A percentile compares a stretch with the other conserved stretches of the same genome.
phyloP scores from a whole-genome alignment of 805 yeast species.

The Teunomyces funiuensis region DNA sequence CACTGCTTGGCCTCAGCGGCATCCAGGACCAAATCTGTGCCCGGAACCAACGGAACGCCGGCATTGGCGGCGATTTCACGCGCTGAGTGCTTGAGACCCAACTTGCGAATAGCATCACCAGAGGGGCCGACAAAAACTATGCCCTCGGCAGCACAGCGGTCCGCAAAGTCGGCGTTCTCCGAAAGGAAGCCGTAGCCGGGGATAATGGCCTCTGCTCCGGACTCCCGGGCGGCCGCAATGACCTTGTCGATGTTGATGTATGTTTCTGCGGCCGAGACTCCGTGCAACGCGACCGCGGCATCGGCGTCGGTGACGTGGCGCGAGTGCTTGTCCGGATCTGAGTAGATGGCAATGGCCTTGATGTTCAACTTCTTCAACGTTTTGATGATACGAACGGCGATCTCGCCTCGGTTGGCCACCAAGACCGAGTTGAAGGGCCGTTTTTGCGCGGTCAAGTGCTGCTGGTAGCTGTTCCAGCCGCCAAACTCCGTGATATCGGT shows the following conservation, averaged over 20 bases:
- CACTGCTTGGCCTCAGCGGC: constrained; percentile 72
- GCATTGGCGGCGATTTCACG: constrained; percentile 89
- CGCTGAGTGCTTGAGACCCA: constrained; percentile 96
- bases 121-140: constrained; percentile 95
- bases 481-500: constrained; percentile 82
- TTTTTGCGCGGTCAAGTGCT: constrained; percentile 27
- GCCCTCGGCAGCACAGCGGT: constrained; percentile 77
- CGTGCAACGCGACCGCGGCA: constrained; percentile 73
- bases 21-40: constrained; percentile 76
- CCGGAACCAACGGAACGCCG: constrained; percentile 97
- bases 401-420: constrained; percentile 97
- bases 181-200: constrained; percentile 98
- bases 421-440: constrained; percentile 81
- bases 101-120: constrained; percentile 85
- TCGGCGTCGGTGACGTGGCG: constrained; percentile 86
- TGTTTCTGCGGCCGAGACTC: constrained; percentile 86
- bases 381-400: constrained; percentile 90
- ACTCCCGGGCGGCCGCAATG: constrained; percentile 75
- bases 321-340: constrained; percentile 87
- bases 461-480: constrained; percentile 77
- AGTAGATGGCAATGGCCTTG: constrained; percentile 81
- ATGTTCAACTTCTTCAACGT: constrained; percentile 81
- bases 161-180: constrained; percentile 95
- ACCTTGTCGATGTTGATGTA: constrained; percentile 85
- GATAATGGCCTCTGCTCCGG: constrained; percentile 91